Evolutionary conservation across 768 basidiomycete genomes (phyloP), one percentile per base, ranked within the genome.

Genomic region (Obba rivulosa): DNA sequence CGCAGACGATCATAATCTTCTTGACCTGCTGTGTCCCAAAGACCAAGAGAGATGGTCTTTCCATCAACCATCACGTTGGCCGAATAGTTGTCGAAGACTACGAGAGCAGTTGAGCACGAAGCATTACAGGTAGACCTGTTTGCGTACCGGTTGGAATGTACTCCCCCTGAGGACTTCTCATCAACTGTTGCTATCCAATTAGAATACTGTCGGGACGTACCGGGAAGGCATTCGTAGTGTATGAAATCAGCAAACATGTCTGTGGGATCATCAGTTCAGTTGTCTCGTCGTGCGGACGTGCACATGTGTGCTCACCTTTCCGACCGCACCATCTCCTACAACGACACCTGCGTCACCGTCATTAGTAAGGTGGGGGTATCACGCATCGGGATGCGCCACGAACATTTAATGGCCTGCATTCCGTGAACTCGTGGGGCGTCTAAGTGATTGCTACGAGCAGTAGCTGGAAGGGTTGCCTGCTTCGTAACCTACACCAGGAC

Each of bases 11-110:
- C 92, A 66, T 95, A 99, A 74, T 99, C 95, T 69, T 99, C 96
- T 71, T 99, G 96, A 57, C 96, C 96, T 31, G 96, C 96, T n/a
- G 96, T 99, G 79, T 99, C 96, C 96, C 96, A 99, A 48, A 99
- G 76, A 43, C 95, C 95, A 48, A 98, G 83, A 52, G 92, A 96
- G 63, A 98, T 94, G 45, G 96, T 96, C 77, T 95, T 94, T 58
- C 92, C 92, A 61, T 99, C 96, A 41, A 99, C 96, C 85, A 97
- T 92, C 47, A 99, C 94, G 70, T 94, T 95, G 51, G 92, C 93
- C 47, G 91, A 93, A 65, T 96, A 98, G 74, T 98, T 98, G 73
- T 98, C 96, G 67, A 98, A 99, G 35, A 99, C 96, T 86, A 64
- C 18, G n/a, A 23, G 44, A 42, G 39, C 28, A 49, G n/a, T 25